Conservation (phyloP, 352 stramenopile genomes). For the Globisporangium acanthophoron region DNA sequence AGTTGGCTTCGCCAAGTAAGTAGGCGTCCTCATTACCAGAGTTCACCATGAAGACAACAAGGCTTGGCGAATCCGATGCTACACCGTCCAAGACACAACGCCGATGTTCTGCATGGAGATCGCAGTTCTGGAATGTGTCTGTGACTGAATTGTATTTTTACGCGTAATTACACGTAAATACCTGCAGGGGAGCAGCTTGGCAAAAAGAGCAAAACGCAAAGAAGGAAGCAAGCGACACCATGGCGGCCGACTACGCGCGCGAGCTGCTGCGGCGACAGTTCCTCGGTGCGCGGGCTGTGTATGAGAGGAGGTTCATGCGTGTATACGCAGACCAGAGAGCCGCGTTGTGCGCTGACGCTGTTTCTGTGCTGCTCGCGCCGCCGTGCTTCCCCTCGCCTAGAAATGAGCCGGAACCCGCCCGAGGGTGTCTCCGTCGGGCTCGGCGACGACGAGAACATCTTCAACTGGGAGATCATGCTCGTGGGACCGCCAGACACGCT, state of each 20-base stretch:
- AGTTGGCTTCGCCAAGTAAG: too few species aligned
- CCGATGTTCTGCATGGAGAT: too few species aligned
- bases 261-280: constrained; percentile 81
- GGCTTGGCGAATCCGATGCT: too few species aligned
- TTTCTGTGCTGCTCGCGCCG: too few species aligned
- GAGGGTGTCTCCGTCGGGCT: constrained; percentile 98
- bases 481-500: constrained; percentile 93
- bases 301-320: too few species aligned
- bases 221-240: constrained; percentile 15
- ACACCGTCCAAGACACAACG: too few species aligned
- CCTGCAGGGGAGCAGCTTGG: not conserved
- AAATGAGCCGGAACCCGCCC: constrained; percentile 97
- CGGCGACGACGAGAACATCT: constrained; percentile 97
- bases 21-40: too few species aligned
- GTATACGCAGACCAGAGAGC: too few species aligned
- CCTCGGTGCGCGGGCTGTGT: constrained; percentile 37
- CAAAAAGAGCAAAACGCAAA: constrained; percentile 13
- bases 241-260: constrained; percentile 63
- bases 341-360: not conserved
- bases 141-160: not conserved
- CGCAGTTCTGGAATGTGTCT: not conserved
- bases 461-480: constrained; percentile 98
- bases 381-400: constrained; percentile 34
- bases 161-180: not conserved
- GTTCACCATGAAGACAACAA: too few species aligned